Evolutionary conservation across 2,329 filamentous ascomycete genomes (phyloP), one percentile per base, ranked within the genome.

Genomic region (Aureobasidium sp.): DNA sequence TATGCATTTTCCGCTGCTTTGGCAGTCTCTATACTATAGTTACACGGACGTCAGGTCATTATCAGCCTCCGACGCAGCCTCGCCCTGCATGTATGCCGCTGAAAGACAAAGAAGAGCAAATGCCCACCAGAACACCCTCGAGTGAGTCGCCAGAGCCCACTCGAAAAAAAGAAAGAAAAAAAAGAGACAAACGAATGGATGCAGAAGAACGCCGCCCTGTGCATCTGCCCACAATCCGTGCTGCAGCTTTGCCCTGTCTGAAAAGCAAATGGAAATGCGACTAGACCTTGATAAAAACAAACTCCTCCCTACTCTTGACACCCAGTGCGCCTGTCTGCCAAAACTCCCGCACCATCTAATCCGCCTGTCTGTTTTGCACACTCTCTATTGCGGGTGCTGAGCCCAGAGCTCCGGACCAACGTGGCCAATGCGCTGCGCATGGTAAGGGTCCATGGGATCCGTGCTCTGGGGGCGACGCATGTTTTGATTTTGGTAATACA

Each of bases 381-480:
- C 15, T 19, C 19, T 19, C 57, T 23, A 69, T 60, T 71, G 69
- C 61, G 71, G 71, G 57, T 72, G 70, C 68, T 81, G 79, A 33
- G 78, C 75, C 81, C 81, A 83, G 69, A 83, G 75, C 68, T 83
- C 80, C 61, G 73, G 76, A 65, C 78, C 75, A 67, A 83, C 80
- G 60, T 74, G 76, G 66, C 78, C 75, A 62, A 81, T 78, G 61
- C 82, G 78, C 72, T 84, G 87, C 64, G 82, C 76, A 46, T 86
- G 84, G 66, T 86, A 88, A 42, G 78, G 74, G 59, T 84, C 79
- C 7, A 72, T 65, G 13, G 71, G 70, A 27, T 92, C 89, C 0
- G 87, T 84, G 75, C 87, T 91, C 65, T 87, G 85, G 1, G 86
- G 85, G 60, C 88, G 80, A 61, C 88, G 83, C 66, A 89, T 83